Evolutionary conservation across 805 yeast species (phyloP).

Genomic region (Wickerhamiella domercqiae): DNA sequence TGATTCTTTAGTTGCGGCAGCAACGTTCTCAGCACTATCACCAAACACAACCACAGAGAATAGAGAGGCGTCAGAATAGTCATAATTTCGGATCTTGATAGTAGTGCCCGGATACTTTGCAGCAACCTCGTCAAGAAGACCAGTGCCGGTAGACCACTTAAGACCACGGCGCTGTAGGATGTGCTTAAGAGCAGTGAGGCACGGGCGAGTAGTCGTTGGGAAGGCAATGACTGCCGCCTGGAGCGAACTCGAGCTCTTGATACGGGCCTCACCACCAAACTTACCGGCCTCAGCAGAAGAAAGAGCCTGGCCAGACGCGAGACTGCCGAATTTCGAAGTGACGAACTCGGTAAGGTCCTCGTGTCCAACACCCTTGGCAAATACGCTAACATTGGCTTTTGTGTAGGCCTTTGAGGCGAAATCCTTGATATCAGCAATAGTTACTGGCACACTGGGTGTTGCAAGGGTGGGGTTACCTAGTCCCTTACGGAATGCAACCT

Average conservation of each 20-base stretch:
- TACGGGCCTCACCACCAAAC: slow-evolving; percentile 46
- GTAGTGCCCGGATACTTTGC: slow-evolving; percentile 29
- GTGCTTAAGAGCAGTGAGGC: slow-evolving; percentile 56
- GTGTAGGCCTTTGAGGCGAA: slow-evolving; percentile 57
- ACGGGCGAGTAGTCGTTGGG: slow-evolving; percentile 49
- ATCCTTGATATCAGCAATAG: slow-evolving; percentile 47
- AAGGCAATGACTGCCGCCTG: slow-evolving; percentile 70
- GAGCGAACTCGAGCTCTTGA: slow-evolving; percentile 40
- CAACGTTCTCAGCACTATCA: slow-evolving; percentile 39
- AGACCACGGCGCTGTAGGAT: slow-evolving; percentile 39
- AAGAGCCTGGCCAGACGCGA: slow-evolving; percentile 47
- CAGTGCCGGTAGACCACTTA: slow-evolving; percentile 38
- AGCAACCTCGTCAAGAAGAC: slow-evolving; percentile 34
- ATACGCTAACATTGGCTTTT: slow-evolving; percentile 52
- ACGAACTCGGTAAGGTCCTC: slow-evolving; percentile 56
- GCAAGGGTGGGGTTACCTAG: slow-evolving; percentile 71
- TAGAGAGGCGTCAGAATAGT: slow-evolving; percentile 68
- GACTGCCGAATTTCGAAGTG: slow-evolving; percentile 39
- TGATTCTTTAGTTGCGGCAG: slow-evolving; percentile 39
- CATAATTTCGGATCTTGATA: slow-evolving; percentile 37
- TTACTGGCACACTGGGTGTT: slow-evolving; percentile 44
- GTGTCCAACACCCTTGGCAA: slow-evolving; percentile 59
- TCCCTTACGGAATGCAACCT: slow-evolving; percentile 70
- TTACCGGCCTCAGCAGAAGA: slow-evolving; percentile 30
- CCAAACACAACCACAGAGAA: slow-evolving; percentile 57